Conservation (phyloP, 225 moss, liverwort and hornwort species). For the Climacium dendroides region DNA sequence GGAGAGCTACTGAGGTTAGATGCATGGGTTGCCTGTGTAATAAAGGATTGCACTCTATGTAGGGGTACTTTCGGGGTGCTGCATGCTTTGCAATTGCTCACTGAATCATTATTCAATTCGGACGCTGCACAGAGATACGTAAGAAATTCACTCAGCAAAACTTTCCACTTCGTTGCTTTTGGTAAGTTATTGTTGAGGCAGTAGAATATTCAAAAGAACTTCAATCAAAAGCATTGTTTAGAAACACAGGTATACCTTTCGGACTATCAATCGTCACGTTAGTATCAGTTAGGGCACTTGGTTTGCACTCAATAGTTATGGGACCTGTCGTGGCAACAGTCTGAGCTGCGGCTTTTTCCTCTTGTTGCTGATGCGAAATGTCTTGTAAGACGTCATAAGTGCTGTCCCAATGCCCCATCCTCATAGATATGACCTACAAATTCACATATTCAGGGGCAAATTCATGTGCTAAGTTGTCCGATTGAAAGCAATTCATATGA, state of each 20-base stretch:
- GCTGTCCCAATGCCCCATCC: slow-evolving; percentile 77
- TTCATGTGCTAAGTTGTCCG: background rate
- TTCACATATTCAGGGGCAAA: background rate
- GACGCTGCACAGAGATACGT: slow-evolving; percentile 6
- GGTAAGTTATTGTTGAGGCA: background rate
- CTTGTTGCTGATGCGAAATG: slow-evolving; percentile 12
- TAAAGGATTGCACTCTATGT: slow-evolving; percentile 29
- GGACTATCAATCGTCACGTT: background rate
- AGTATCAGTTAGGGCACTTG: background rate
- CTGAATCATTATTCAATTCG: background rate
- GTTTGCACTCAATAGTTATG: slow-evolving; percentile 15
- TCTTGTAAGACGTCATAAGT: slow-evolving; percentile 50
- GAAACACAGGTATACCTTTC: background rate
- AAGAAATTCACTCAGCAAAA: background rate
- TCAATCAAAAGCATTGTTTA: background rate
- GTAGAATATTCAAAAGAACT: background rate
- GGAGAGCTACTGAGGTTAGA: slow-evolving; percentile 1
- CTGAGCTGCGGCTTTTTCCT: slow-evolving; percentile 4
- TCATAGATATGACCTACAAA: slow-evolving; percentile 69
- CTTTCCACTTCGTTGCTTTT: background rate
- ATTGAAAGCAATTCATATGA: background rate
- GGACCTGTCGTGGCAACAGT: slow-evolving; percentile 26
- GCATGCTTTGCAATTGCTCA: slow-evolving; percentile 14
- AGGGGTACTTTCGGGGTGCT: slow-evolving; percentile 25
- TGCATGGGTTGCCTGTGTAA: slow-evolving; percentile 28